Evolutionary conservation across 176 grass and related monocot genomes (phyloP), one percentile per base, ranked within the genome.

Genomic region (sorghum (Sorghum bicolor)): DNA sequence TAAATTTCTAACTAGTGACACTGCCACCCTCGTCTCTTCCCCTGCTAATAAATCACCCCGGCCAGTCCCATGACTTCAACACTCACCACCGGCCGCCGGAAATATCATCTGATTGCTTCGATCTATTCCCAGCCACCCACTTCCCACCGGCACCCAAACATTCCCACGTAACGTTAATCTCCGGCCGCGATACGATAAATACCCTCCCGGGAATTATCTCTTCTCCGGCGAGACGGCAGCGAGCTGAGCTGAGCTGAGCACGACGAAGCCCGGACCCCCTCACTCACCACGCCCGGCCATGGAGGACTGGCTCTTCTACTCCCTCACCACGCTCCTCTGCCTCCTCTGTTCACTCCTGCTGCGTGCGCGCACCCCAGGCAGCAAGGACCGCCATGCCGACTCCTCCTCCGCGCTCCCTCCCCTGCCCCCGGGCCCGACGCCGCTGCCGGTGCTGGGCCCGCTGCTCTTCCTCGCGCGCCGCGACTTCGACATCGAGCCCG

Each of bases 241-340:
- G 57, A 61, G 57, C 8, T 22, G 52, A 20, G 52, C n/a, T 24
- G 53, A 24, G 3, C n/a, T 17, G 4, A 40, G 20, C 60, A 36
- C 40, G 39, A 29, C 40, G 25, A 73, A 44, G 26, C 25, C 16
- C 15, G 37, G 15, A 45, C 25, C 15, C 13, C 22, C 11, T 48
- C 31, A 31, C 11, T 48, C 31, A 31, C 43, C 5, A 16, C 39
- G 55, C 17, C 22, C 36, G 16, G 70, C 74, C 74, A 90, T 93
- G 91, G 91, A 93, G 73, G 91, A 93, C 71, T 90, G 91, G 88
- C 80, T 92, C 72, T 90, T 92, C 87, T 88, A 94, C 89, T 70
- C 79, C 11, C 69, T 92, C 52, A 83, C 85, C 37, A 44, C 88
- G 11, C 66, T 74, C 3, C 41, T 94, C 70, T 82, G 86, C 64